Evolutionary conservation across 2,329 filamentous ascomycete genomes (phyloP), one percentile per base, ranked within the genome.

Genomic region (Fusarium sacchari): DNA sequence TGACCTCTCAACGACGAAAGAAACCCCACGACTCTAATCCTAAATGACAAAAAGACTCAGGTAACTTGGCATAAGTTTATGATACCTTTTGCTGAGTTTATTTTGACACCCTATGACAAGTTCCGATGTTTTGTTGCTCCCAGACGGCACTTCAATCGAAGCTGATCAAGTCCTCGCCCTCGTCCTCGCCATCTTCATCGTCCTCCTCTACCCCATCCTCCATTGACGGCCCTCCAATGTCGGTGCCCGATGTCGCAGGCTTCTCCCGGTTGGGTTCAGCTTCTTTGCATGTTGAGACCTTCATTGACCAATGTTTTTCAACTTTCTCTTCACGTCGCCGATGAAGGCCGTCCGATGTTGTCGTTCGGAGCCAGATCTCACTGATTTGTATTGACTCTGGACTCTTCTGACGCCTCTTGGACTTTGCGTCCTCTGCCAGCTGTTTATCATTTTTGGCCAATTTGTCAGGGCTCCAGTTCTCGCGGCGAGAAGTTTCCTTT

Each of bases 381-480:
- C 24, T 47, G 20, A 75, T 12, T 24, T 50, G 20, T 36, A 46
- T 5, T 24, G 36, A 18, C 26, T 43, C 8, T 5, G 50, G 63
- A 9, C 30, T 66, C 32, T 20, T 66, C 32, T n/a, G 10, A 6
- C 40, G 55, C 10, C 15, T n/a, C 17, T 32, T 43, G 12, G 17
- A 17, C 20, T 53, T 37, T 2, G 28, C 13, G 13, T 36, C 20
- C 36, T 72, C 24, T 32, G 32, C 47, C 14, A 69, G 43, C 22
- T 22, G 32, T 20, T 37, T 39, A 15, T 78, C 75, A 13, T 34
- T 47, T n/a, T 57, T 60, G 9, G 32, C 63, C 14, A 78, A 13
- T 44, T 75, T 78, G 1, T 50, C 28, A 0, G 71, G 76, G 39
- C 66, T 75, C 76, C 76, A 77, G 55, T 69, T 72, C 11, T 43